phyloP scores from a whole-genome alignment of 2,329 filamentous ascomycete species.

The Diaporthe ilicicola region DNA sequence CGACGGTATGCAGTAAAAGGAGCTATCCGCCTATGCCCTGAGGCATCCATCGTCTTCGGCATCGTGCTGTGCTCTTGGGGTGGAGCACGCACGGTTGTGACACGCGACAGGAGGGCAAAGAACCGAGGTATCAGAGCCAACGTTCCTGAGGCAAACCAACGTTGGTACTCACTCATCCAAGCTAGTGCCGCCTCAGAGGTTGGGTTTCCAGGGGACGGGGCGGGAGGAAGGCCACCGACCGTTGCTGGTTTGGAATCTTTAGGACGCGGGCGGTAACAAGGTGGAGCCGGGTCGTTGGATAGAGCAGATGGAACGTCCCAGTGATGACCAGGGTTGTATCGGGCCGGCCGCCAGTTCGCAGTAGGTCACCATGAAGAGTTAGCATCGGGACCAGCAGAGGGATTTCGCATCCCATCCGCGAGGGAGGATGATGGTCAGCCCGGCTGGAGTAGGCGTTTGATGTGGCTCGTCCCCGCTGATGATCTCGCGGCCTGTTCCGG shows the following conservation, averaged over 20 bases:
- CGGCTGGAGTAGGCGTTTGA: neutral
- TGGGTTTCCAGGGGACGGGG: neutral
- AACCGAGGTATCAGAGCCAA: neutral
- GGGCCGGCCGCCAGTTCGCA: neutral
- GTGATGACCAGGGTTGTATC: conserved; percentile 1
- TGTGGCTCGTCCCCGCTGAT: neutral
- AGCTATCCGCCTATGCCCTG: neutral
- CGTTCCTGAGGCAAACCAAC: neutral
- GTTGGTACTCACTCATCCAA: neutral
- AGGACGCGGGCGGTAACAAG: neutral
- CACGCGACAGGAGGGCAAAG: neutral
- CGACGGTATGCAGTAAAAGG: neutral
- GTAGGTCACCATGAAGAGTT: conserved; percentile 1
- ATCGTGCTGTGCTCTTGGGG: neutral
- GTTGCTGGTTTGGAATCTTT: neutral
- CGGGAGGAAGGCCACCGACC: neutral
- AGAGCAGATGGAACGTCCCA: neutral
- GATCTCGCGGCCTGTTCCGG: neutral
- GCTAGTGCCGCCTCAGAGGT: neutral
- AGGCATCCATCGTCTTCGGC: neutral
- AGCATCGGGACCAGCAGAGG: neutral
- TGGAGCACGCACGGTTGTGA: neutral
- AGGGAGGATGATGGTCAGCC: neutral
- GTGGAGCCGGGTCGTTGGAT: neutral
- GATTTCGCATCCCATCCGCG: neutral